Evolutionary conservation across 1,139 yeast species (phyloP), one percentile per base, ranked within the genome.

Genomic region (Protomyces inundatus): DNA sequence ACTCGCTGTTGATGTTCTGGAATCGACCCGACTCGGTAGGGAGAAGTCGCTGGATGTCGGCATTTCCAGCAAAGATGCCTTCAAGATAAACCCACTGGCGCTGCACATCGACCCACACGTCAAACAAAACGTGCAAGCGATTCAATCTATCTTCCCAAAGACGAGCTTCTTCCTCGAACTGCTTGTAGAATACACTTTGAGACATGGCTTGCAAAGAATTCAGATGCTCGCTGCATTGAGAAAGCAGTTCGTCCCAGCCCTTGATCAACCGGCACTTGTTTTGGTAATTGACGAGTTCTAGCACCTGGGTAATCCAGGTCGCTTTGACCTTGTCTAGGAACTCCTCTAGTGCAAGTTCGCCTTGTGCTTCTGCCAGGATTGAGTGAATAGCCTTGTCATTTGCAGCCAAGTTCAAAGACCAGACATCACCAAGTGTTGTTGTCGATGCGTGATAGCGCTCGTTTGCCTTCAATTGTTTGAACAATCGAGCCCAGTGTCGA

Each of bases 1-100:
- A 81, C 67, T 89, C 96, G 30, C 82, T 77, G 3, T 90, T 82
- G 23, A 87, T 76, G 65, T 82, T 84, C 39, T 80, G 81, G 72
- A 89, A 91, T 54, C 95, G 77, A 0, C 87, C 74, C 0, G 86
- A 77, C 69, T 90, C 98, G 3, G 83, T 73, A 0, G 96, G 95
- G 10, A 91, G 76, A 3, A 89, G 75, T 39, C 77, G 79, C 59
- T 81, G 79, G 35, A 91, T 82, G 53, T 87, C 90, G 0, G 79
- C 77, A 64, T 82, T 82, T 0, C 77, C 73, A 36, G 69, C 68
- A 71, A 93, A 87, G 0, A 90, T 84, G 0, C 96, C 97, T 67
- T 84, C 87, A 30, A 91, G 79, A 71, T 91, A 90, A 1, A 89
- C 83, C 96, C 96, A 91, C 70, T 87, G 90, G n/a, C 87, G 78